These are phyloP conservation scores for Fusarium sp. DNA, from an alignment of 2,329 filamentous ascomycete species.

Conservation along the genomic window DNA sequence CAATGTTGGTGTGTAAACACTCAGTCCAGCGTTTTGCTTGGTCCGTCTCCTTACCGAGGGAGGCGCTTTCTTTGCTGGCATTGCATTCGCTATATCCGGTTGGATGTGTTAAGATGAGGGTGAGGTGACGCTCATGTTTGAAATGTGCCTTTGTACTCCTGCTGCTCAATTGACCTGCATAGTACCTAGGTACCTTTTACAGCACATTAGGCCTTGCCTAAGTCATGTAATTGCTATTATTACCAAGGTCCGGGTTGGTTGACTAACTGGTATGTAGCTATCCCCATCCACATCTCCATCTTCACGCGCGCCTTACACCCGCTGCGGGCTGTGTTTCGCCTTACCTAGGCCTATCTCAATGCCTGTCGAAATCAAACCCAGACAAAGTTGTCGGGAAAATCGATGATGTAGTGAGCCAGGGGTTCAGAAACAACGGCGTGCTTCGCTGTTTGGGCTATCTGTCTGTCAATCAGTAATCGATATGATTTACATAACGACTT, in stretches of 20 bases:
- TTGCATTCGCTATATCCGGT: conserved; percentile 15
- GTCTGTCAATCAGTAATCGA: conserved; percentile 27
- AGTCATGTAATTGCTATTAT: conserved; percentile 3
- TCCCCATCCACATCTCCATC: conserved; percentile 5
- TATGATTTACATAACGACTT: conserved; percentile 26
- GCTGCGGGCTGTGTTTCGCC: conserved; percentile 23
- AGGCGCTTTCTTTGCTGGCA: conserved; percentile 14
- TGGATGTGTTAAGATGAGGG: conserved; percentile 8
- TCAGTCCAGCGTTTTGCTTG: conserved; percentile 21
- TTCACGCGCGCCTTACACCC: conserved; percentile 5
- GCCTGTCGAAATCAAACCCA: conserved; percentile 5
- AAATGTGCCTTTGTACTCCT: conserved; percentile 4
- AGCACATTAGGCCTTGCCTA: background rate
- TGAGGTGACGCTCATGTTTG: conserved; percentile 19
- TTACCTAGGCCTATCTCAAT: conserved; percentile 6
- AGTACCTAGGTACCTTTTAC: background rate
- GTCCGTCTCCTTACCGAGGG: conserved; percentile 19
- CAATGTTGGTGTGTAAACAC: conserved; percentile 24
- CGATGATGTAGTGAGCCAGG: conserved; percentile 47
- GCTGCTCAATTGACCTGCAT: background rate
- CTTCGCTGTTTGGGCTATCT: conserved; percentile 11
- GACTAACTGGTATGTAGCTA: conserved; percentile 13
- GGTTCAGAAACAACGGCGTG: conserved; percentile 40
- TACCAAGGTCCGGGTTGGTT: conserved; percentile 9
- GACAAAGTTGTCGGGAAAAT: conserved; percentile 20